These are phyloP conservation scores for Ostreobium quekettii DNA, from an alignment of 139 green algal genomes.

Conservation along the genomic window DNA sequence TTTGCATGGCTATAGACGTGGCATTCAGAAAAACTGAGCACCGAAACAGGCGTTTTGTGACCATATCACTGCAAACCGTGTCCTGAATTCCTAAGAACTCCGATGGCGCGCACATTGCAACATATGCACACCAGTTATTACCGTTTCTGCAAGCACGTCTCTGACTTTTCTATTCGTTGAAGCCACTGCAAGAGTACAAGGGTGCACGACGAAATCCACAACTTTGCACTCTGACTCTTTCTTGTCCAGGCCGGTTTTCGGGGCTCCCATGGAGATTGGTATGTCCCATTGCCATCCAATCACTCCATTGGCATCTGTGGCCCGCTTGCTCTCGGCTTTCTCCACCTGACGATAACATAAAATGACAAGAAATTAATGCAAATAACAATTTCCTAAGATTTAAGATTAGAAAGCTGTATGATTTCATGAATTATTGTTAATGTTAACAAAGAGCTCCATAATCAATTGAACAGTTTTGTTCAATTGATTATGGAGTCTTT, in stretches of 20 bases:
- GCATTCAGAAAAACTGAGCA: too few relatives aligned
- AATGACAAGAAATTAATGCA: neutral
- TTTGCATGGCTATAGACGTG: too few relatives aligned
- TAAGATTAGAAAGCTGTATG: neutral
- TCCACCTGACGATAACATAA: neutral
- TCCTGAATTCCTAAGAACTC: too few relatives aligned
- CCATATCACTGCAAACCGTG: too few relatives aligned
- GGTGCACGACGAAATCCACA: neutral
- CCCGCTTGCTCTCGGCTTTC: neutral
- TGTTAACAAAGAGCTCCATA: neutral
- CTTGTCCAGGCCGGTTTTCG: neutral
- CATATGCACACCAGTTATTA: too few relatives aligned
- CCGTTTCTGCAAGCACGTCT: neutral
- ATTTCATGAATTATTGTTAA: neutral
- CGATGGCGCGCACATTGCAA: too few relatives aligned
- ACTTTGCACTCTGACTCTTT: neutral
- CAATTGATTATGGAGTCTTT: neutral
- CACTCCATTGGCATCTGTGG: neutral
- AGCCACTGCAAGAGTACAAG: neutral
- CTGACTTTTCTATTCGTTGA: neutral
- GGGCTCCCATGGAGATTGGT: neutral
- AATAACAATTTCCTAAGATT: neutral
- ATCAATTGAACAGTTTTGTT: neutral
- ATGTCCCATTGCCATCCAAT: neutral
- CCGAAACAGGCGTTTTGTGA: too few relatives aligned